Evolutionary conservation across 257 asterid species (phyloP).

Genomic region (Nemophila menziesii): DNA sequence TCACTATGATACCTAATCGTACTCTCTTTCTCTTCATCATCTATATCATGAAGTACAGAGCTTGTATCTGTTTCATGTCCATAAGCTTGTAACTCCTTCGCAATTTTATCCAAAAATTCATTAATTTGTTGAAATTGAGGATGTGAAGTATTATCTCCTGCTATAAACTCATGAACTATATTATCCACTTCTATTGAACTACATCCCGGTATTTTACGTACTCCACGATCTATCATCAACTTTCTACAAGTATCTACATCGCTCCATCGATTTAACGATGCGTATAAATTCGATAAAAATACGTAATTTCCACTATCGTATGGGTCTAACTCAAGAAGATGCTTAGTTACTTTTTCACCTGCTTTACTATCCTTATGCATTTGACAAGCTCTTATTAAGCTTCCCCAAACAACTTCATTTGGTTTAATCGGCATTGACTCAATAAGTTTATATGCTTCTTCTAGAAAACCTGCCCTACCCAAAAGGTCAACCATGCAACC

Average conservation of each 20-base stretch:
- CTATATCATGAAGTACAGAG: constrained; percentile 57
- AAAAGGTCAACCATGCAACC: constrained; percentile 31
- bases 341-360: constrained; percentile 19
- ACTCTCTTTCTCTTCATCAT: constrained; percentile 46
- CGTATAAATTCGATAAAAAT: constrained; percentile 20
- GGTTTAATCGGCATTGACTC: constrained; percentile 21
- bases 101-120: constrained; percentile 35
- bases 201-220: constrained; percentile 19
- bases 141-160: constrained; percentile 21
- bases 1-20: constrained; percentile 62
- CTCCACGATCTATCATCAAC: constrained; percentile 21
- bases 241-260: constrained; percentile 18
- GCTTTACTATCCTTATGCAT: constrained; percentile 14
- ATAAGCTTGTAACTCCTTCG: constrained; percentile 22
- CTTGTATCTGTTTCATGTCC: constrained; percentile 55
- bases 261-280: constrained; percentile 19
- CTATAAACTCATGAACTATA: constrained; percentile 15
- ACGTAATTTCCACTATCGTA: constrained; percentile 24
- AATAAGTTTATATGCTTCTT: constrained; percentile 25
- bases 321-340: constrained; percentile 22
- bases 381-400: constrained; percentile 21
- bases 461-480: constrained; percentile 22
- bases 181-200: constrained; percentile 22
- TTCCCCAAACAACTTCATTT: constrained; percentile 25
- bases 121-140: constrained; percentile 15